Evolutionary conservation across 495 filamentous ascomycete species (phyloP).

Genomic region (Parmelia sp.): DNA sequence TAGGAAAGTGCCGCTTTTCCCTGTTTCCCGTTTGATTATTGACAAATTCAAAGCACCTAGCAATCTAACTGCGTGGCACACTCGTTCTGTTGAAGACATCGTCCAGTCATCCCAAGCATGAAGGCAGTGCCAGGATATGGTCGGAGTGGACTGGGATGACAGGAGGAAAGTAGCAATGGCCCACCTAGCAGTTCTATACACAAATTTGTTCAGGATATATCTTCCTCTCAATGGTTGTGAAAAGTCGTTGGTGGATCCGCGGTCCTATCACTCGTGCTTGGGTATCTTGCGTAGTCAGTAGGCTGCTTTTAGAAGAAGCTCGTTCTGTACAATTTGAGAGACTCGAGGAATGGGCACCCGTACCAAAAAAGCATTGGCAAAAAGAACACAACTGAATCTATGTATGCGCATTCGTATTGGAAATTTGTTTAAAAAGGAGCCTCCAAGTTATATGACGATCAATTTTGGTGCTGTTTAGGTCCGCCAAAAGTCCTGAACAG

Average conservation of each 20-base stretch:
- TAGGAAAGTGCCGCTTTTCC: not conserved
- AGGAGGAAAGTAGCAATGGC: not conserved
- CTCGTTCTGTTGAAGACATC: not conserved
- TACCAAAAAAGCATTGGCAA: conserved; percentile 1
- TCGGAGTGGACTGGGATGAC: not conserved
- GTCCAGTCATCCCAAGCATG: not conserved
- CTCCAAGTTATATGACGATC: not conserved
- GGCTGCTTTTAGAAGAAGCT: not conserved
- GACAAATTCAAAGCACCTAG: not conserved
- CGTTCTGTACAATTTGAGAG: not conserved
- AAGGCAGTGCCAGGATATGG: not conserved
- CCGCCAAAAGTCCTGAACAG: not conserved
- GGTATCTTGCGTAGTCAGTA: conserved; percentile 15
- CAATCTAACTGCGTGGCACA: not conserved
- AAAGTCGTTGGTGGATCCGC: not conserved
- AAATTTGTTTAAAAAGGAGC: not conserved
- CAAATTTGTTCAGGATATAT: not conserved
- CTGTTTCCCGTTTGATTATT: not conserved
- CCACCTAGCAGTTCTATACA: conserved; percentile 19
- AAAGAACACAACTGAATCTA: conserved; percentile 11
- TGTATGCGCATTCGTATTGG: conserved; percentile 4
- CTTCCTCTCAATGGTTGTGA: conserved; percentile 5
- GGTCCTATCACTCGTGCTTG: conserved; percentile 1
- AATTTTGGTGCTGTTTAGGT: not conserved
- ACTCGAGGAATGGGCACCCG: not conserved